Percentiles rank a stretch among this genome's conserved stretches.
Evolutionary conservation across 306 rosid genomes (phyloP).

Genomic region (Vigna reflexopilosa): DNA sequence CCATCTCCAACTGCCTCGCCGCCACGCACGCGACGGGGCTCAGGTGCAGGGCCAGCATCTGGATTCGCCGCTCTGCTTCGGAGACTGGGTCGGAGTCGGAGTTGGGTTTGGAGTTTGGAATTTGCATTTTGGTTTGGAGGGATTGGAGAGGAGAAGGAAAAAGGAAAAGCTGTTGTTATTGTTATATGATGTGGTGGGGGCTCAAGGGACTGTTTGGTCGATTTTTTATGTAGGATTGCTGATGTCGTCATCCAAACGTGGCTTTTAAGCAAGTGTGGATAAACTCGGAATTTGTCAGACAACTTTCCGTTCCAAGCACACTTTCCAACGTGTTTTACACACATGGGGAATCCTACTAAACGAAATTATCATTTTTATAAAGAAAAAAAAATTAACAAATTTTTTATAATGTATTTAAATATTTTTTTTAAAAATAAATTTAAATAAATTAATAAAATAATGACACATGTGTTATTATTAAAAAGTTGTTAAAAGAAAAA

Average conservation of each 20-base stretch:
- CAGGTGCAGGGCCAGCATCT: slow-evolving; percentile 67
- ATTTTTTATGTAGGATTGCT: not conserved
- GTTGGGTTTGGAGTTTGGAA: slow-evolving; percentile 1
- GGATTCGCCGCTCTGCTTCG: slow-evolving; percentile 61
- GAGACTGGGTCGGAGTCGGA: no score
- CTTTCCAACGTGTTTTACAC: slow-evolving; percentile 30
- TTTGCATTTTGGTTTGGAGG: not conserved
- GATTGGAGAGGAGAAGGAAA: not conserved
- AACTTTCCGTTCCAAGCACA: slow-evolving; percentile 43
- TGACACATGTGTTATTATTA: no score
- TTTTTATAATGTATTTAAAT: no score
- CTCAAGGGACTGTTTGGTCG: not conserved
- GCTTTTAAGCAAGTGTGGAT: slow-evolving; percentile 8
- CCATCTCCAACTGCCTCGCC: slow-evolving; percentile 40
- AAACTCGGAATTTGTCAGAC: not conserved
- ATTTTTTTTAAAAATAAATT: no score
- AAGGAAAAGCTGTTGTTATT: not conserved
- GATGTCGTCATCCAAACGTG: slow-evolving; percentile 35
- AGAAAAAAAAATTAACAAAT: no score
- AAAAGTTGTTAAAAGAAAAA: no score
- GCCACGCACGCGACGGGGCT: slow-evolving; percentile 40
- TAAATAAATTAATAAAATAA: no score
- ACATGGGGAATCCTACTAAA: no score
- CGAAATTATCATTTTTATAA: no score
- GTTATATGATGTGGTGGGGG: not conserved